These are phyloP conservation scores for Lodderomyces metapsilosis DNA, from an alignment of 1,139 yeast genomes.

Conservation along the genomic window DNA sequence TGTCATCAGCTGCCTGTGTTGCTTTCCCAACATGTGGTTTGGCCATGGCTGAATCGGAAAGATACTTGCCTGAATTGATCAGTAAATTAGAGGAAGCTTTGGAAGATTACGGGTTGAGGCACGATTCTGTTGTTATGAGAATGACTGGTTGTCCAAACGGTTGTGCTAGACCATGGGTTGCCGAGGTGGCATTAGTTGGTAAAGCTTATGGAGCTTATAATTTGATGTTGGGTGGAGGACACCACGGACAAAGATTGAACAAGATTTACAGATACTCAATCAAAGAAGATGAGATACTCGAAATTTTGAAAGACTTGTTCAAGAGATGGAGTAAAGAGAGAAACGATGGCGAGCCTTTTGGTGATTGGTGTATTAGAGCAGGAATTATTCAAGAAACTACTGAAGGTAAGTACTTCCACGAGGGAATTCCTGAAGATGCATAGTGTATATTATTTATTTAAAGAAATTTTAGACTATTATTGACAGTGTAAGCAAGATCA, in stretches of 20 bases:
- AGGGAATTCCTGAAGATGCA: constrained; percentile 82
- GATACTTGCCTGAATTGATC: constrained; percentile 84
- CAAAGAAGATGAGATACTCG: constrained; percentile 85
- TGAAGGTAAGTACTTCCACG: constrained; percentile 94
- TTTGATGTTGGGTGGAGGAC: constrained; percentile 95
- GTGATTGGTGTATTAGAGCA: constrained; percentile 84
- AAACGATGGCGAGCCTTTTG: constrained; percentile 88
- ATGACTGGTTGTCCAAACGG: constrained; percentile 99
- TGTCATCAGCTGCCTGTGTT: constrained; percentile 95
- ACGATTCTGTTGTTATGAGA: constrained; percentile 93
- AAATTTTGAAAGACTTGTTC: constrained; percentile 76
- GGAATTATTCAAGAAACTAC: constrained; percentile 85
- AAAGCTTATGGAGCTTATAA: constrained; percentile 93
- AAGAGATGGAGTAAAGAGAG: constrained; percentile 94
- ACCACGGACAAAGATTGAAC: constrained; percentile 89
- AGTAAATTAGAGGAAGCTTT: constrained; percentile 77
- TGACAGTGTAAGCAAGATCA: not conserved
- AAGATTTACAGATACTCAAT: constrained; percentile 86
- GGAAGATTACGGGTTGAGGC: constrained; percentile 91
- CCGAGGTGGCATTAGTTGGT: constrained; percentile 94
- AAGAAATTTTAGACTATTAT: too few relatives aligned
- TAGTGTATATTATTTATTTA: constrained; percentile 16
- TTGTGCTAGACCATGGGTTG: constrained; percentile 98
- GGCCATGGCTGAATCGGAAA: constrained; percentile 98
- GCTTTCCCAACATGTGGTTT: constrained; percentile 99